Base-by-base conservation (phyloP, 345 rosid genomes). In the Excoecaria cochinchinensis region DNA sequence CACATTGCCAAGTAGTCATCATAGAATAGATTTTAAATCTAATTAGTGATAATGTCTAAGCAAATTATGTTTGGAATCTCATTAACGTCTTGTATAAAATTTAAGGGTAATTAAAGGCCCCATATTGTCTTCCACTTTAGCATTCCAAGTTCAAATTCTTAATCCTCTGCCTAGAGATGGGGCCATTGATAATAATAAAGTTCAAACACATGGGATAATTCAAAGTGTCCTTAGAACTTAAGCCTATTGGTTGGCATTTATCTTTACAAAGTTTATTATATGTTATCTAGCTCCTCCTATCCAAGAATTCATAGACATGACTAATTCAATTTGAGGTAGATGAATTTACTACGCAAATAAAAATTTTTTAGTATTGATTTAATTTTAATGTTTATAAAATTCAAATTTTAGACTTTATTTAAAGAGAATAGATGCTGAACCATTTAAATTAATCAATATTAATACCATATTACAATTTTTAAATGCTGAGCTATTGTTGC, bases 11-110 rank as follows among this genome's bases (percentile, higher is more conserved):
- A 21, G 21, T 13, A 21, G n/a, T 40, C 61, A 56, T 40, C 12
- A 22, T 71, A 40, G 6, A 39, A 48, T 13, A 38, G 31, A 19
- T 31, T 17, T 16, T 11, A 13, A 52, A 52, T 74, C 15, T 40
- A 64, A 14, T 74, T 52, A 51, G 69, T 38, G 70, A 13, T 51
- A 36, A 62, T 62, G 50, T 24, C 50, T 74, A 63, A 73, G 8
- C 40, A 52, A 56, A 21, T 36, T 39, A 19, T 38, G 14, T 3
- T 72, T 36, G 5, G 21, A 47, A 12, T 8, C 48, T 58, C 9
- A 59, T 55, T n/a, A 70, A 56, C 19, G 40, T 63, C 47, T 6
- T 31, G 0, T 39, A 12, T 3, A n/a, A 70, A 12, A 3, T 7
- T 11, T 70, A 6, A 4, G 39, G 21, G 6, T 17, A 39, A 31